Base-by-base conservation (phyloP, 257 asterid species). In the Solanum arcanum region DNA sequence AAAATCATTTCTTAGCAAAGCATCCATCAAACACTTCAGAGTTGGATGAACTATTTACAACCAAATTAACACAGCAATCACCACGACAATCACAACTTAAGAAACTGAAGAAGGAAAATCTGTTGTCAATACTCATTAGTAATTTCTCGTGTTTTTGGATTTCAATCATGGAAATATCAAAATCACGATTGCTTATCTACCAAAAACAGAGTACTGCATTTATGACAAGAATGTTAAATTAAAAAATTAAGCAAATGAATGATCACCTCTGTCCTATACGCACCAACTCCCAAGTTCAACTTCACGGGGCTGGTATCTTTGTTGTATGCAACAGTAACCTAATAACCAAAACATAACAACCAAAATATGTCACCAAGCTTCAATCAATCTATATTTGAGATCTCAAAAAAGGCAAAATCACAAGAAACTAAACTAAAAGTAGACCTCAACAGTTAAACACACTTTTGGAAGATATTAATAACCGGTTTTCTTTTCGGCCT, bases 261-360 rank as follows among this genome's bases (percentile, higher is more conserved):
- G 83, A 83, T 90, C 77, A 95, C 99, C 99, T 95, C 99, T 21
- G 99, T 96, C 86, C 99, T 94, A 87, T 97, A 97, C n/a, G 99
- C 99, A 47, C 99, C 99, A 83, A 97, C 99, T 46, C 99, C 99
- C 92, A 97, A 90, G 88, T 97, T 97, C 94, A 97, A 87, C 93
- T 95, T 97, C 90, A 91, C 90, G 0, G 98, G 98, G 93, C 98
- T 94, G 0, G 96, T 93, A 59, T 97, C 99, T 80, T 95, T 97
- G 87, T 95, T 95, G 87, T 93, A 95, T 14, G 98, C 99, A 85
- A 97, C 97, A 87, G 99, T 96, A 64, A 96, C 99, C 99, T 96
- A 88, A 82, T 60, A 7, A 62, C 84, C 27, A 59, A 78, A 83
- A 72, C 29, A 42, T 2, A 35, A 87, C 33, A 52, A 52, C 35